phyloP scores from a whole-genome alignment of 345 rosid species.

The Nasturtium officinale region DNA sequence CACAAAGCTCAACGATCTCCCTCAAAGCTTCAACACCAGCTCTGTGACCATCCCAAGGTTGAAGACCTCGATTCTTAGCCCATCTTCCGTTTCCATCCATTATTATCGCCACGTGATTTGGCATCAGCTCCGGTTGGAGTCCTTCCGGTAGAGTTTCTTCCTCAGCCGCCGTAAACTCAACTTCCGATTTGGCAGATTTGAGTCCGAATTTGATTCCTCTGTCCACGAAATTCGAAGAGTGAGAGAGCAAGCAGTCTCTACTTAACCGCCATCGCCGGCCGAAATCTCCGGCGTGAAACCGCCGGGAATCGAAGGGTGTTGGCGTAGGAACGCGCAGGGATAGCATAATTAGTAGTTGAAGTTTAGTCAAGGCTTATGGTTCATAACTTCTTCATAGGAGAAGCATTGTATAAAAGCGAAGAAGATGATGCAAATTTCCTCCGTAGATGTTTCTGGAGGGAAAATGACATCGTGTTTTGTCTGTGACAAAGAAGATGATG shows the following conservation, averaged over 20 bases:
- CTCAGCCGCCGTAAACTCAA: background rate
- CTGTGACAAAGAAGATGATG: background rate
- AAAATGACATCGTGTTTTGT: slow-evolving; percentile 40
- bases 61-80: slow-evolving; percentile 62
- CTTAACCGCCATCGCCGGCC: slow-evolving; percentile 7
- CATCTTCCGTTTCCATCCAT: slow-evolving; percentile 88
- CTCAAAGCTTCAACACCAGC: slow-evolving; percentile 65
- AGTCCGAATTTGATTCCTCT: slow-evolving; percentile 4
- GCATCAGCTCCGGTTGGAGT: slow-evolving; percentile 55
- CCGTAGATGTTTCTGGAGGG: slow-evolving; percentile 35
- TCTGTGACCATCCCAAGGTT: slow-evolving; percentile 60
- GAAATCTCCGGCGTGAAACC: background rate
- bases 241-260: slow-evolving; percentile 15
- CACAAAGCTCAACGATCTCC: slow-evolving; percentile 56
- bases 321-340: slow-evolving; percentile 39
- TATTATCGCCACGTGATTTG: slow-evolving; percentile 78
- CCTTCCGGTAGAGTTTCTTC: slow-evolving; percentile 53
- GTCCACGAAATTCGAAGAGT: background rate
- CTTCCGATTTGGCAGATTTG: slow-evolving; percentile 40
- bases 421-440: background rate
- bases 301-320: slow-evolving; percentile 19
- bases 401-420: slow-evolving; percentile 18
- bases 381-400: background rate
- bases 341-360: background rate
- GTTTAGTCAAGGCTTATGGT: background rate